A percentile compares a stretch with the other conserved stretches of the same genome.
Evolutionary conservation across 2,329 filamentous ascomycete species (phyloP).

Genomic region (Venturia nashicola): DNA sequence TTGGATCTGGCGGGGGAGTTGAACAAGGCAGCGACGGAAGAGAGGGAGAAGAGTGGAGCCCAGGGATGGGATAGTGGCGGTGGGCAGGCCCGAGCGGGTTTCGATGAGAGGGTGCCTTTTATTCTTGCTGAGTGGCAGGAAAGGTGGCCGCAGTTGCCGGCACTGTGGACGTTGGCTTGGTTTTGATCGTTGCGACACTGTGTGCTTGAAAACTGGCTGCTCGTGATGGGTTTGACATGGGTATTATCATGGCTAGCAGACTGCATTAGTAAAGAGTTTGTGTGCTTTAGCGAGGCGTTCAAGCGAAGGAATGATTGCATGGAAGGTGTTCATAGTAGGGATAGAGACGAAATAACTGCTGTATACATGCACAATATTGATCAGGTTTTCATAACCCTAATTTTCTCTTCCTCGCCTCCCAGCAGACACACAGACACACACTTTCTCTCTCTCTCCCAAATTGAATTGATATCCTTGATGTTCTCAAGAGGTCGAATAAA

Average conservation of each 20-base stretch:
- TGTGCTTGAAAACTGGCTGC: not conserved
- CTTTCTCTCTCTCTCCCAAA: no score
- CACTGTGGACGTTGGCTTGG: conserved; percentile 92
- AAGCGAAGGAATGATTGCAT: not conserved
- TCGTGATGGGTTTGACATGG: not conserved
- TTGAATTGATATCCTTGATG: no score
- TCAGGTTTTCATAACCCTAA: no score
- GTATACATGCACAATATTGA: no score
- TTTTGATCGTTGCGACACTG: conserved; percentile 39
- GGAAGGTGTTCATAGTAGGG: not conserved
- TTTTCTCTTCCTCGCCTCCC: no score
- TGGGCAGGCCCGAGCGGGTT: conserved; percentile 52
- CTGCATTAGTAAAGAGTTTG: no score
- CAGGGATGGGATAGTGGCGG: conserved; percentile 54
- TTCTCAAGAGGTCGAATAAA: no score
- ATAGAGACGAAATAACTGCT: no score
- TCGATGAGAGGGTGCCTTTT: conserved; percentile 88
- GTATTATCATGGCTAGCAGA: no score
- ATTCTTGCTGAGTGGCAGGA: conserved; percentile 91
- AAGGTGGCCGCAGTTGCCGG: conserved; percentile 80
- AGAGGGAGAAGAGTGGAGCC: conserved; percentile 54
- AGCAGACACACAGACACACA: no score
- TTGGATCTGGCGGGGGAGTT: conserved; percentile 78
- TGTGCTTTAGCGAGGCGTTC: not conserved
- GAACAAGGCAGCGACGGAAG: conserved; percentile 68